Percentiles rank a stretch among this genome's conserved stretches.
phyloP scores from a whole-genome alignment of 306 rosid species.

The Cucumis melo region DNA sequence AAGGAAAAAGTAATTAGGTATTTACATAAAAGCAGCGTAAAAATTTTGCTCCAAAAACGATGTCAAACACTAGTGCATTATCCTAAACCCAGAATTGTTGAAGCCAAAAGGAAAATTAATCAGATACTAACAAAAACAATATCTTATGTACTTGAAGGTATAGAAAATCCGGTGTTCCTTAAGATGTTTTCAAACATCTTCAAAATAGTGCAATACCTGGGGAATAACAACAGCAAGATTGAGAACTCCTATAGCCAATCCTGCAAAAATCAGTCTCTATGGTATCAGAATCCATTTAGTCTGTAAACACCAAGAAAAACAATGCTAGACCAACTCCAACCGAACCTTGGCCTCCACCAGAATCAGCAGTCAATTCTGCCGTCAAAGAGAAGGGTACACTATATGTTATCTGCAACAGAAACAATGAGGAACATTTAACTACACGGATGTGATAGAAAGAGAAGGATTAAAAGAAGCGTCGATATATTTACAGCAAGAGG shows the following conservation, averaged over 20 bases:
- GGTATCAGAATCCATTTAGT: slow-evolving; percentile 13
- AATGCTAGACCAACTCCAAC: slow-evolving; percentile 3
- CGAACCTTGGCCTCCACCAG: slow-evolving; percentile 96
- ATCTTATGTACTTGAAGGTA: background rate
- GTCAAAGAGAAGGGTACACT: slow-evolving; percentile 93
- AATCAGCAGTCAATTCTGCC: slow-evolving; percentile 84
- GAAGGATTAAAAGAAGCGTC: background rate
- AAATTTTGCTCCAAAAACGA: background rate
- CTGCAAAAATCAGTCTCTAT: slow-evolving; percentile 32
- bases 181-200: background rate
- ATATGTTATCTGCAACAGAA: slow-evolving; percentile 75
- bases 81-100: background rate
- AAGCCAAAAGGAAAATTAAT: background rate
- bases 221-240: slow-evolving; percentile 96
- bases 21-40: background rate
- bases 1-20: background rate
- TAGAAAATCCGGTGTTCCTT: background rate
- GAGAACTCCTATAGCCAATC: slow-evolving; percentile 93
- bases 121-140: background rate
- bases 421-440: slow-evolving; percentile 5
- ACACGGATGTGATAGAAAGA: background rate
- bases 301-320: slow-evolving; percentile 5
- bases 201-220: slow-evolving; percentile 40
- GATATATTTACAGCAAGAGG: slow-evolving; percentile 79
- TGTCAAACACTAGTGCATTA: background rate